Evolutionary conservation across 768 basidiomycete genomes (phyloP), one percentile per base, ranked within the genome.

Genomic region (Baorangia bicolor): DNA sequence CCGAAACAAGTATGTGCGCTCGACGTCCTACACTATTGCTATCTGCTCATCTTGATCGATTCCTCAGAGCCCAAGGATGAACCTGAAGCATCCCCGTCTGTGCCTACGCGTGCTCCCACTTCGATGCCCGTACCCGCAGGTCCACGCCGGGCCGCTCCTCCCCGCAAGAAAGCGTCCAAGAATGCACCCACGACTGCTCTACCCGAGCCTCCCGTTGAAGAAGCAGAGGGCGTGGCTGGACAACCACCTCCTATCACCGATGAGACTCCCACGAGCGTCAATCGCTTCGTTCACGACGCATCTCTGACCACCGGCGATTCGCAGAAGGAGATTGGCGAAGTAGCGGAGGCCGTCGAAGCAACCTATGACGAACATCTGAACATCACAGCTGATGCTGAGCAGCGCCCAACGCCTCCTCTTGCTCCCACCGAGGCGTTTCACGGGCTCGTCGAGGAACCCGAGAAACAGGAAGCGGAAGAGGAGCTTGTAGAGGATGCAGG

Each of bases 81-180:
- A 12, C 20, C 34, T 35, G 68, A 69, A 37, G 71, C 74, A 14
- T 60, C 71, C 3, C 53, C 65, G 3, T 65, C 68, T 20, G 69
- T 71, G 33, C 62, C 73, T 5, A 53, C 75, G 12, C 78, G 77
- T 34, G 73, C 70, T 23, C 81, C 82, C 18, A 57, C 75, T 6
- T 76, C 83, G 0, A 92, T 93, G 85, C 89, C 90, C 21, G 77
- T 90, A 5, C 89, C 90, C 14, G 80, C 82, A 14, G 85, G 77
- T 18, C 90, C 91, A 40, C 83, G 87, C 41, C 81, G 91, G 5
- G 80, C 88, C 25, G 90, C 79, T 4, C 90, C 88, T 45, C 91
- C 92, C 10, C 77, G 90, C 39, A 85, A 79, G 72, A 88, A 88
- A 64, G 65, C 77, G 6, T 74, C 74, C 44, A 87, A 83, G 68